Base-by-base conservation (phyloP, 345 rosid genomes). In the Corymbia maculata region DNA sequence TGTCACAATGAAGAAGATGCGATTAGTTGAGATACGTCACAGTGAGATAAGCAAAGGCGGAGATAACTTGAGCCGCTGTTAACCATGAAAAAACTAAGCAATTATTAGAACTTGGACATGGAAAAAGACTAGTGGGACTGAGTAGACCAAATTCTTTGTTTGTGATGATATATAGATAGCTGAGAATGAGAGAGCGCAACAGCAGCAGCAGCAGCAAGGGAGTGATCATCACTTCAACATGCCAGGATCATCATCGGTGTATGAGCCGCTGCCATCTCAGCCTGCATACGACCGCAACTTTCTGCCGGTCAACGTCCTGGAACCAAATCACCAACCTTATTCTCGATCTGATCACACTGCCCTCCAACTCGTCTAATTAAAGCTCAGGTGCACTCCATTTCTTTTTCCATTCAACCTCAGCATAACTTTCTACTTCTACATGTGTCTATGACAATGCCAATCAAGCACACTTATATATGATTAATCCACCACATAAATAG, bases 291-390 rank as follows among this genome's bases (percentile, higher is more conserved):
- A 95, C 85, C 92, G 95, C 51, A 93, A 88, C 89, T 95, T 93
- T 90, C 90, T 96, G 30, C 92, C 95, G 10, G 96, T 95, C 64
- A 94, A 92, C 88, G 91, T 94, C 90, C 89, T 95, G 68, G 95
- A 96, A 86, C 94, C 94, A 45, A 95, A 90, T 88, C 93, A 90
- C 85, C 94, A 94, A 3, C 93, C 94, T 4, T 94, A 94, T 88
- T 82, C 93, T 85, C 90, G 89, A 86, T 90, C 92, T 12, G 94
- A 93, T 87, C 94, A 93, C 68, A 92, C 95, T 51, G 92, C 97
- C 88, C 99, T 96, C 86, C 98, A 95, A 90, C 95, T 96, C 80
- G 98, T 96, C 92, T 96, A 91, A 93, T 75, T 94, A 24, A 68
- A 22, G 57, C 30, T 28, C 53, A 17, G 22, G 75, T 80, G 11